Percentiles rank a stretch among this genome's conserved stretches.
Conservation (phyloP, 176 grass and related monocot genomes). For the Thinopyrum elongatum region DNA sequence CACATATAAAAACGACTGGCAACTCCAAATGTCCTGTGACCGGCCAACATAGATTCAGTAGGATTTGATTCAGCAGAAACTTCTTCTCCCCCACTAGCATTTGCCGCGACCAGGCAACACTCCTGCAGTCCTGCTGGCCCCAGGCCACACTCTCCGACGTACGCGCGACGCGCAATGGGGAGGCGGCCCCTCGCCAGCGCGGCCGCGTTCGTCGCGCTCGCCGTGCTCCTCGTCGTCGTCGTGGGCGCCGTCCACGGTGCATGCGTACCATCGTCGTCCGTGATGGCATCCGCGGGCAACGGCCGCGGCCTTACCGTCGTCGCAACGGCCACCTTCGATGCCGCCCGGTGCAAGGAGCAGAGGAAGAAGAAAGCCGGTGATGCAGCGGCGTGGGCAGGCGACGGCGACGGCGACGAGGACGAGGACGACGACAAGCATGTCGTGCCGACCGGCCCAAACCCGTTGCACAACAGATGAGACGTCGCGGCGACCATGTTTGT, state of each 20-base stretch:
- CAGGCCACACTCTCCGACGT: background rate
- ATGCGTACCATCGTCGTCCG: background rate
- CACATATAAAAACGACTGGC: background rate
- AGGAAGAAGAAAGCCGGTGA: background rate
- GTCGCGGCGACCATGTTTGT: background rate
- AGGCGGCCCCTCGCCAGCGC: background rate
- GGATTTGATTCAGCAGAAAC: background rate
- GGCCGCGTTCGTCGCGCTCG: constrained; percentile 19
- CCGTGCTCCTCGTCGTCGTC: background rate
- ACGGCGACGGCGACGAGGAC: background rate
- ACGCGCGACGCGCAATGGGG: constrained; percentile 17
- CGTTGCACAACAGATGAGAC: constrained; percentile 50
- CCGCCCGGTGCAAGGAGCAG: constrained; percentile 17
- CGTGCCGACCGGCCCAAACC: constrained; percentile 58
- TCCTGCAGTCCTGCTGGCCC: background rate
- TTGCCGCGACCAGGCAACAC: background rate
- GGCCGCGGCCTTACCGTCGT: background rate
- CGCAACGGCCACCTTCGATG: background rate
- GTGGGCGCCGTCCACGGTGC: background rate
- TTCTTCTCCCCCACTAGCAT: background rate
- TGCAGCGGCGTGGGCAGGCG: background rate
- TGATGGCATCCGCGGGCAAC: background rate
- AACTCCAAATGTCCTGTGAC: background rate
- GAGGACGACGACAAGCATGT: constrained; percentile 39
- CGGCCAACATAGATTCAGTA: background rate